These are phyloP conservation scores for Penicillium janthinellum DNA, from an alignment of 2,329 filamentous ascomycete genomes.

Conservation along the genomic window DNA sequence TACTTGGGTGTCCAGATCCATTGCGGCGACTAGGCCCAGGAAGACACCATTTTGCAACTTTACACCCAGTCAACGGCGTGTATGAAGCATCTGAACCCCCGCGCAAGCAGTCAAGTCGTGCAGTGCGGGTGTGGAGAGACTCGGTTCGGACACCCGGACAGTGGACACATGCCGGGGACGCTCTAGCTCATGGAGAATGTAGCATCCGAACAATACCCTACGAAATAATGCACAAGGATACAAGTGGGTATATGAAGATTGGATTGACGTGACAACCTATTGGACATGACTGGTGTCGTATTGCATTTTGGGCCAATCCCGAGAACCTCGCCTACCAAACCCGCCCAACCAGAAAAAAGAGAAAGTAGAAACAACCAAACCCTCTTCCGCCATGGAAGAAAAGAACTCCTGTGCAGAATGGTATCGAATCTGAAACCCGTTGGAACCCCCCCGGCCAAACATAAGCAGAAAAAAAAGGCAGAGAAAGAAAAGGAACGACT, in stretches of 20 bases:
- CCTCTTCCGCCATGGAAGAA: constrained; percentile 5
- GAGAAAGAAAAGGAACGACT: constrained; percentile 11
- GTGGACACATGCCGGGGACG: neutral
- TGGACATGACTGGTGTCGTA: constrained; percentile 1
- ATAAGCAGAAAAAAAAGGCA: constrained; percentile 28
- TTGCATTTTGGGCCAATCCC: constrained; percentile 24
- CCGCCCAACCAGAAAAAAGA: constrained; percentile 9
- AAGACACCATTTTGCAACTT: neutral
- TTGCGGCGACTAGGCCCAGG: constrained; percentile 12
- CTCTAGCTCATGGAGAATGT: neutral
- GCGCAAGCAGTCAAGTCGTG: neutral
- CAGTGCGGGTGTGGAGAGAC: neutral
- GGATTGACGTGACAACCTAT: neutral
- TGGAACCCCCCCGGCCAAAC: constrained; percentile 22
- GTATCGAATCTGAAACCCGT: constrained; percentile 37
- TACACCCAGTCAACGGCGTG: neutral
- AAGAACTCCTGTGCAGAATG: constrained; percentile 39
- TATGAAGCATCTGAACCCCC: neutral
- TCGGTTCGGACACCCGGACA: neutral
- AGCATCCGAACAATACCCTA: neutral
- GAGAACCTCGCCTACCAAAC: constrained; percentile 14
- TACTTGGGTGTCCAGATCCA: constrained; percentile 18
- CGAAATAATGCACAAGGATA: neutral
- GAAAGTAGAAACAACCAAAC: constrained; percentile 12
- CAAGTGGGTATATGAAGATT: neutral